Percentiles rank a stretch among this genome's conserved stretches.
Conservation (phyloP, 1,284 basidiomycete species). For the Xerocomus nothofagi region DNA sequence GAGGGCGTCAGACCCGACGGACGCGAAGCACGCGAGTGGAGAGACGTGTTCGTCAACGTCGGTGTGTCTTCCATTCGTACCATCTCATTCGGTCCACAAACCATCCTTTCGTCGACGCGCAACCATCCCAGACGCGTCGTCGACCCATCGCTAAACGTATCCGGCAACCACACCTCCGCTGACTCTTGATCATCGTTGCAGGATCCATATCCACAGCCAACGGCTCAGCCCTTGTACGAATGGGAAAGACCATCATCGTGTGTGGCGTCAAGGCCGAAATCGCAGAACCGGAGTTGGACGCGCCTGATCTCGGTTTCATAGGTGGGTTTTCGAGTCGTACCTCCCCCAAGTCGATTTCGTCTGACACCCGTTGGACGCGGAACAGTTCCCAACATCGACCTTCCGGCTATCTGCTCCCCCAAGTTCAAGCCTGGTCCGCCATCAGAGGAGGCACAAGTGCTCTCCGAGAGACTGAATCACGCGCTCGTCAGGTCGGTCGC, state of each 20-base stretch:
- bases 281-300: constrained; percentile 80
- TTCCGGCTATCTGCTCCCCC: constrained; percentile 90
- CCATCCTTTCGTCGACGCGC: not conserved
- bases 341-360: not conserved
- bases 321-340: constrained; percentile 45
- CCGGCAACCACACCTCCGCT: not conserved
- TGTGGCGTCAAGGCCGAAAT: constrained; percentile 96
- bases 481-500: constrained; percentile 64
- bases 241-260: constrained; percentile 88
- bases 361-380: not conserved
- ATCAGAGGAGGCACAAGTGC: constrained; percentile 85
- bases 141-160: not conserved
- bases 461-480: constrained; percentile 82
- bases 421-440: constrained; percentile 95
- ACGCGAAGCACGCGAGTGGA: constrained; percentile 50
- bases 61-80: constrained; percentile 43
- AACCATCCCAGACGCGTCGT: not conserved
- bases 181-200: constrained; percentile 3
- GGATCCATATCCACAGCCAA: constrained; percentile 86
- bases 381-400: constrained; percentile 83
- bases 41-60: constrained; percentile 60
- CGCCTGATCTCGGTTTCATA: constrained; percentile 75
- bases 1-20: constrained; percentile 66
- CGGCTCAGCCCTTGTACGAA: constrained; percentile 85
- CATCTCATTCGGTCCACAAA: not conserved